These are phyloP conservation scores for Mycosphaerelloides madeirae DNA, from an alignment of 2,329 filamentous ascomycete genomes.

Conservation along the genomic window DNA sequence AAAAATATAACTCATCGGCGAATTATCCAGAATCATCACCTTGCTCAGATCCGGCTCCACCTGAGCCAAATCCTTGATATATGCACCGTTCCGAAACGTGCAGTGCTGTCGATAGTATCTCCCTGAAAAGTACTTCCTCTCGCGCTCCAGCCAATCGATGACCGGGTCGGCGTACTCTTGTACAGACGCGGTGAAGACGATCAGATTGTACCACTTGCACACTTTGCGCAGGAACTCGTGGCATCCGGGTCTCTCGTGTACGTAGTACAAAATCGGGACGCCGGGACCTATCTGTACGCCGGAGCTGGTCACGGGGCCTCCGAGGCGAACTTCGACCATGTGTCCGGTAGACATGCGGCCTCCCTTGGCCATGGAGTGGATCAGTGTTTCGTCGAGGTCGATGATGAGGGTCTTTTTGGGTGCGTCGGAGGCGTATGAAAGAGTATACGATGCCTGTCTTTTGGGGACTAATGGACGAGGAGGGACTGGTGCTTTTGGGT, in stretches of 20 bases:
- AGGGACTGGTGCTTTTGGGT: slow-evolving; percentile 82
- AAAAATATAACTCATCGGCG: slow-evolving; percentile 96
- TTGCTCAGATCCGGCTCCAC: slow-evolving; percentile 96
- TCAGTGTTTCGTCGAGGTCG: slow-evolving; percentile 93
- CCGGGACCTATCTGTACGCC: slow-evolving; percentile 62
- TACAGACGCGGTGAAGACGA: slow-evolving; percentile 94
- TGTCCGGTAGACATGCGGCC: slow-evolving; percentile 93
- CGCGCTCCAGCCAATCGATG: slow-evolving; percentile 96
- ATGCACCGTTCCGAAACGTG: slow-evolving; percentile 89
- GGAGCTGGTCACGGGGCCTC: slow-evolving; percentile 18
- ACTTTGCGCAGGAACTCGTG: slow-evolving; percentile 93
- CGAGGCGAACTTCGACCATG: slow-evolving; percentile 80
- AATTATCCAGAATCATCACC: slow-evolving; percentile 99
- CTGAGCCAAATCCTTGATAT: slow-evolving; percentile 95
- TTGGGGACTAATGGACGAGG: slow-evolving; percentile 85
- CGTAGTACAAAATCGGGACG: slow-evolving; percentile 96
- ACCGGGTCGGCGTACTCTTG: slow-evolving; percentile 98
- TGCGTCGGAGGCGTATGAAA: slow-evolving; percentile 51
- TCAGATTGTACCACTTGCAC: slow-evolving; percentile 96
- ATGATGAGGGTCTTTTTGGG: slow-evolving; percentile 91
- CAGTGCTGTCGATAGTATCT: slow-evolving; percentile 97
- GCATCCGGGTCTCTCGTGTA: slow-evolving; percentile 94
- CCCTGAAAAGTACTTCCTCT: slow-evolving; percentile 91
- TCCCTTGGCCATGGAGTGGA: slow-evolving; percentile 96
- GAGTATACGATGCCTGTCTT: slow-evolving; percentile 82